Percentiles rank a stretch among this genome's conserved stretches.
These are phyloP conservation scores for Candida anutae DNA, from an alignment of 1,139 yeast species.

Conservation along the genomic window DNA sequence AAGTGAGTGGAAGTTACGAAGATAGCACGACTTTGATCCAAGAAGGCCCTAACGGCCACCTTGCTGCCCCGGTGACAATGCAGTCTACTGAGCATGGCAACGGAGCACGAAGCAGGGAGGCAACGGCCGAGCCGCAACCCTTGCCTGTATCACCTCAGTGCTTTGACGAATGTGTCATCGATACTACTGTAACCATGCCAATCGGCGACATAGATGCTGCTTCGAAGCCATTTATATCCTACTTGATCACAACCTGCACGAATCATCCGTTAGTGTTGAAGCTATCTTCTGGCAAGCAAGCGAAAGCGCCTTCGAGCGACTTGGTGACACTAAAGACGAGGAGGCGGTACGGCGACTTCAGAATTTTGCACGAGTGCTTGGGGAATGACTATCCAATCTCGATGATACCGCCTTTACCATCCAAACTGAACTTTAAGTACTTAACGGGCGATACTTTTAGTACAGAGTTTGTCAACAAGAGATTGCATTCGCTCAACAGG, in stretches of 20 bases:
- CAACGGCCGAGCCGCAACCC: constrained; percentile 1
- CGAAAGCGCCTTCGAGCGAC: constrained; percentile 20
- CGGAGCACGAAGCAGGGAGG: neutral
- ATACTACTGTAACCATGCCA: constrained; percentile 58
- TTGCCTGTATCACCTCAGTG: constrained; percentile 1
- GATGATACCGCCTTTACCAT: constrained; percentile 90
- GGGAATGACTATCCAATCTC: constrained; percentile 75
- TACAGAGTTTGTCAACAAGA: constrained; percentile 68
- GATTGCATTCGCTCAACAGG: constrained; percentile 77
- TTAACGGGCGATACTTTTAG: constrained; percentile 91
- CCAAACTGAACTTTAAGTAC: constrained; percentile 84
- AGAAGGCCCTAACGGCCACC: neutral
- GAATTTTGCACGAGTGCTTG: constrained; percentile 67
- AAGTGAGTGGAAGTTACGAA: neutral
- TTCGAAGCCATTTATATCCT: constrained; percentile 75
- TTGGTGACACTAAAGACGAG: constrained; percentile 47
- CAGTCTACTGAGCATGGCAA: constrained; percentile 1
- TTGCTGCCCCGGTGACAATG: constrained; percentile 1
- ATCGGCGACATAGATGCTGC: constrained; percentile 70
- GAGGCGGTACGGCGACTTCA: constrained; percentile 77
- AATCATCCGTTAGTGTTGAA: constrained; percentile 37
- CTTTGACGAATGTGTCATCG: constrained; percentile 21
- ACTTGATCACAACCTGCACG: constrained; percentile 61
- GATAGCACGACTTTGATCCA: neutral
- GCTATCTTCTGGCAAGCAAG: constrained; percentile 12